A percentile compares a stretch with the other conserved stretches of the same genome.
Evolutionary conservation across 495 filamentous ascomycete species (phyloP).

Genomic region (Friedmanniomyces simplex): DNA sequence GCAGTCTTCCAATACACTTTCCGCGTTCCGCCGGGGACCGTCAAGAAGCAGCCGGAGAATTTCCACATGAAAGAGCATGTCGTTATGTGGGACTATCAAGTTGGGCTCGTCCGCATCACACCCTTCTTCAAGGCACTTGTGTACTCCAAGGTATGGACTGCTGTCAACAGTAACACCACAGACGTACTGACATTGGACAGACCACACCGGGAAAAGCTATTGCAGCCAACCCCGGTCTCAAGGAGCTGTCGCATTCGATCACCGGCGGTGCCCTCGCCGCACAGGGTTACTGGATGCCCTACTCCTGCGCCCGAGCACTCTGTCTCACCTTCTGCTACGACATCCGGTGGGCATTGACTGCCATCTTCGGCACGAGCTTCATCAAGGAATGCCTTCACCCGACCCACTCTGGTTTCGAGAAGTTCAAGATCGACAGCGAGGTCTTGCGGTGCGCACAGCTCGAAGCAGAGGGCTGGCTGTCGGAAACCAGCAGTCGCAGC

Average conservation of each 20-base stretch:
- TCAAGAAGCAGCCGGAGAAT: slow-evolving; percentile 40
- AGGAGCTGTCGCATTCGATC: slow-evolving; percentile 82
- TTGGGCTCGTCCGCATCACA: slow-evolving; percentile 89
- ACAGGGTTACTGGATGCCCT: slow-evolving; percentile 99
- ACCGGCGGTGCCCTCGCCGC: slow-evolving; percentile 82
- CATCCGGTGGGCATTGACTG: slow-evolving; percentile 75
- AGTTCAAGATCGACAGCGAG: slow-evolving; percentile 55
- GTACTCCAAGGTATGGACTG: slow-evolving; percentile 64
- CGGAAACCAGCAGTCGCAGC: background rate
- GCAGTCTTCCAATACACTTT: slow-evolving; percentile 91
- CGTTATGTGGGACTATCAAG: slow-evolving; percentile 95
- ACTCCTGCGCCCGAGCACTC: slow-evolving; percentile 66
- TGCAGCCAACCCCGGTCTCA: slow-evolving; percentile 66
- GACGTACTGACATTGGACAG: slow-evolving; percentile 33
- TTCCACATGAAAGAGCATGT: slow-evolving; percentile 48
- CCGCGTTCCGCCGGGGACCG: slow-evolving; percentile 32
- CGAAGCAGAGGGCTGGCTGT: slow-evolving; percentile 8
- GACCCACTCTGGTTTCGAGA: slow-evolving; percentile 44
- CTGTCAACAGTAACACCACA: background rate
- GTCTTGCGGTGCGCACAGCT: slow-evolving; percentile 39
- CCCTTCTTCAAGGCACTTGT: slow-evolving; percentile 86
- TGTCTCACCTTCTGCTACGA: slow-evolving; percentile 78
- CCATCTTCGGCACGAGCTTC: slow-evolving; percentile 78
- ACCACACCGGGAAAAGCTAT: slow-evolving; percentile 78
- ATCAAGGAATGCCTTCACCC: slow-evolving; percentile 57